A percentile compares a stretch with the other conserved stretches of the same genome.
These are phyloP conservation scores for Boeremia exigua DNA, from an alignment of 2,329 filamentous ascomycete species.

Conservation along the genomic window DNA sequence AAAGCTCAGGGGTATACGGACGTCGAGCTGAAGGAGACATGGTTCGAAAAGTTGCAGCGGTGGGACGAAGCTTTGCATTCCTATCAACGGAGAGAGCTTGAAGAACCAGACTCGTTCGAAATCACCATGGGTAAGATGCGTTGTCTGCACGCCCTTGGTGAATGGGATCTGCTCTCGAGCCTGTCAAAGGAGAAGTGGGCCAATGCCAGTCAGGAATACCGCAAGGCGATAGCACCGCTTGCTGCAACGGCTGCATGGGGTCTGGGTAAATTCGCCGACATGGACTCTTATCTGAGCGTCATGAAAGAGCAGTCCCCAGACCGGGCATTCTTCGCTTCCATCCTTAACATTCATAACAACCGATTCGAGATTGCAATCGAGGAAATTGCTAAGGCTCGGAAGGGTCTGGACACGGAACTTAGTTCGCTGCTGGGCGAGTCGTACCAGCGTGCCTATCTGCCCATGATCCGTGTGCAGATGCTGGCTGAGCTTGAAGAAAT, in stretches of 20 bases:
- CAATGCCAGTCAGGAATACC: slow-evolving; percentile 84
- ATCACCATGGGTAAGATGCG: slow-evolving; percentile 99
- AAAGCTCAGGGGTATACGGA: slow-evolving; percentile 96
- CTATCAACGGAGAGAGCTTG: slow-evolving; percentile 85
- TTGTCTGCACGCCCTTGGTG: slow-evolving; percentile 92
- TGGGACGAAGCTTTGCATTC: slow-evolving; percentile 97
- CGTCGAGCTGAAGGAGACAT: slow-evolving; percentile 95
- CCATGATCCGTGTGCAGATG: slow-evolving; percentile 99
- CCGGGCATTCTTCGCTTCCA: slow-evolving; percentile 95
- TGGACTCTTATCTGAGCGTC: slow-evolving; percentile 95
- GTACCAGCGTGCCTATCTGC: slow-evolving; percentile 95
- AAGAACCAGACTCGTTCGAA: slow-evolving; percentile 76
- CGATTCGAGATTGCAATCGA: slow-evolving; percentile 90
- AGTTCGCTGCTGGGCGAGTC: slow-evolving; percentile 97
- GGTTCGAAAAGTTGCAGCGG: slow-evolving; percentile 97
- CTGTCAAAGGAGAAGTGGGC: slow-evolving; percentile 94
- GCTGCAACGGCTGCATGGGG: slow-evolving; percentile 97
- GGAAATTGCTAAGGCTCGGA: slow-evolving; percentile 89
- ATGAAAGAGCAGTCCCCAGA: slow-evolving; percentile 96
- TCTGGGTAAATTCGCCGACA: slow-evolving; percentile 93
- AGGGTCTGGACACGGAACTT: slow-evolving; percentile 93
- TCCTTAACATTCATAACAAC: slow-evolving; percentile 91
- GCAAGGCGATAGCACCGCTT: slow-evolving; percentile 87
- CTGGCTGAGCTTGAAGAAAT: slow-evolving; percentile 97
- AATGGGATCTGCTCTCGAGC: slow-evolving; percentile 92